Evolutionary conservation across 768 basidiomycete species (phyloP), one percentile per base, ranked within the genome.

Genomic region (Psilocybe cyanescens): DNA sequence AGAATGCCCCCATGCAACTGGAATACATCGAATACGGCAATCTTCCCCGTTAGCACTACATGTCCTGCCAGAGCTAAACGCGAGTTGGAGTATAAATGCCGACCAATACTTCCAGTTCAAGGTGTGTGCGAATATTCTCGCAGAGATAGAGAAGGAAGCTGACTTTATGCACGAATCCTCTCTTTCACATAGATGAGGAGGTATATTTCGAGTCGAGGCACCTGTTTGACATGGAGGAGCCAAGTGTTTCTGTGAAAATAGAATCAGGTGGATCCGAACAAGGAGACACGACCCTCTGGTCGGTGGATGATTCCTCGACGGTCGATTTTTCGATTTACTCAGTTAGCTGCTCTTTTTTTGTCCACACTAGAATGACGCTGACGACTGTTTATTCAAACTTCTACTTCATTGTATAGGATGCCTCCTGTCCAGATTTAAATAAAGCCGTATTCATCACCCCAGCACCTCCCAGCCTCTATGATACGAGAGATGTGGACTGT

Each of bases 371-470:
- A 19, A 41, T n/a, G 24, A 24, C 24, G 24, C 24, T 24, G 24
- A 24, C 24, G 24, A 0, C 24, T 24, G 24, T 24, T 24, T 24
- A 24, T 24, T 24, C 24, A 24, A 24, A 24, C 24, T 24, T 24
- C 24, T 24, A 24, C 8, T 41, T n/a, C 1, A 6, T 9, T 45
- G 2, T 16, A 37, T 28, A 65, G 64, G 59, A 63, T 45, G 52
- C 45, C n/a, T 64, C 62, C 2, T 65, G 60, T 5, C 62, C 63
- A 5, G 52, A 48, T 41, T 53, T 64, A 45, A 64, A 60, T 46
- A 65, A 62, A 35, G 62, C 62, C 28, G 37, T 51, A 31, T 39
- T 65, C 55, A 57, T 62, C 24, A 64, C 62, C 37, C 62, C 67
- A 8, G 30, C 39, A 6, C 39, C 55, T 12, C 58, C 64, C 3